These are phyloP conservation scores for Murraya koenigii DNA, from an alignment of 345 rosid species.

Conservation along the genomic window DNA sequence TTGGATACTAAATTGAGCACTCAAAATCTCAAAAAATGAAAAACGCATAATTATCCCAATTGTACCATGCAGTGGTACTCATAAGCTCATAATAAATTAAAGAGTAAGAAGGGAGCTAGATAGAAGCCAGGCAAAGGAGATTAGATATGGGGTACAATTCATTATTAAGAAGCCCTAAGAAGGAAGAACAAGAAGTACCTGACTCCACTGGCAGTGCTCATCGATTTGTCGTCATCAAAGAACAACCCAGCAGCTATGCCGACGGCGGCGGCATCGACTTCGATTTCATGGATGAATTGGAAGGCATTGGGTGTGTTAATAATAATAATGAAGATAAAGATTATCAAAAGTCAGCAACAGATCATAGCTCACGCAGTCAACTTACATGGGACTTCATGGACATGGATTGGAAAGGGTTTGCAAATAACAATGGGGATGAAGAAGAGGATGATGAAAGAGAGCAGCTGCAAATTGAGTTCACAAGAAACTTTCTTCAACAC, in stretches of 20 bases:
- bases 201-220: not conserved
- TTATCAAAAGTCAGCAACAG: not conserved
- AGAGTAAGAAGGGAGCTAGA: not conserved
- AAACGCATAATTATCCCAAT: not conserved
- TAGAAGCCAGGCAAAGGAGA: not conserved
- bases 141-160: conserved; percentile 31
- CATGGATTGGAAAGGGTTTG: conserved; percentile 38
- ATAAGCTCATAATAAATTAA: not conserved
- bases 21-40: not conserved
- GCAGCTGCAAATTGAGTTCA: not conserved
- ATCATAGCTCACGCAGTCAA: not conserved
- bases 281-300: conserved; percentile 27
- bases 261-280: conserved; percentile 6
- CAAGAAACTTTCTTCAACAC: conserved; percentile 9
- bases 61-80: not conserved
- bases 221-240: conserved; percentile 10
- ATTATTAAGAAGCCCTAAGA: conserved; percentile 38
- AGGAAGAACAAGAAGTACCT: conserved; percentile 39
- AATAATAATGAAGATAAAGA: conserved; percentile 24
- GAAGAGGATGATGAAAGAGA: conserved; percentile 19
- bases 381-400: conserved; percentile 42
- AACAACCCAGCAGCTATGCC: not conserved
- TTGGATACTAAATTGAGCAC: not conserved
- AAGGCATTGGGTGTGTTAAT: conserved; percentile 31
- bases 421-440: conserved; percentile 1